These are phyloP conservation scores for Heliamphora pulchella DNA, from an alignment of 179 eudicot species.

Conservation along the genomic window DNA sequence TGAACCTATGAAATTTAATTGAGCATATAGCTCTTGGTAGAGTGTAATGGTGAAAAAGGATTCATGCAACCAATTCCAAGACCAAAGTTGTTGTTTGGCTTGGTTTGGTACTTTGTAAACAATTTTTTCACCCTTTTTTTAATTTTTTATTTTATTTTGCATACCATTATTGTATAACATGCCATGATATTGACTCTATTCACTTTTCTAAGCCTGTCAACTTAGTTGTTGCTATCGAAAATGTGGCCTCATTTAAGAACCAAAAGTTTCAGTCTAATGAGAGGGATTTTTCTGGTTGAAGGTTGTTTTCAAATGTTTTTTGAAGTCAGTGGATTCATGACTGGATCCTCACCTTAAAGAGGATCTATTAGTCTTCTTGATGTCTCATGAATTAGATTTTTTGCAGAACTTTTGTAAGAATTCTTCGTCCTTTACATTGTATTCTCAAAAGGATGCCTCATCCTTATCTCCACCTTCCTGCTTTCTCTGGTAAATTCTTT, in stretches of 20 bases:
- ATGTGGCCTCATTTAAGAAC: not conserved
- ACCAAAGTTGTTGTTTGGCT: too few species aligned
- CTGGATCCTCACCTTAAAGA: not conserved
- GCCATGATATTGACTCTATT: not conserved
- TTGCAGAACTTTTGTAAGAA: not conserved
- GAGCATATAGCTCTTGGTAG: too few species aligned
- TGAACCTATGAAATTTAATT: too few species aligned
- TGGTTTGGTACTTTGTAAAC: too few species aligned
- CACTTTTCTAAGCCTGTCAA: not conserved
- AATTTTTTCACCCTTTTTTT: too few species aligned
- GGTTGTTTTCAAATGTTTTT: not conserved
- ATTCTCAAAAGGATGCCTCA: not conserved
- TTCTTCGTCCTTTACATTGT: not conserved
- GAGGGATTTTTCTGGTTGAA: too few species aligned
- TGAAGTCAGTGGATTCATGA: not conserved
- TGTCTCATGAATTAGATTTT: too few species aligned
- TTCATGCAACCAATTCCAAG: too few species aligned
- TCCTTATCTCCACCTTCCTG: not conserved
- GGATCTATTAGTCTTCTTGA: not conserved
- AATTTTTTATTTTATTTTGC: too few species aligned
- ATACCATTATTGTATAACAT: not conserved
- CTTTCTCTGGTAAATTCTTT: not conserved
- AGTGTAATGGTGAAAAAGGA: too few species aligned
- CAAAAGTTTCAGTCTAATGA: not conserved
- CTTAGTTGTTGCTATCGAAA: not conserved